Conservation (phyloP, 139 green algal genomes). For the Spirogloea muscicola region DNA sequence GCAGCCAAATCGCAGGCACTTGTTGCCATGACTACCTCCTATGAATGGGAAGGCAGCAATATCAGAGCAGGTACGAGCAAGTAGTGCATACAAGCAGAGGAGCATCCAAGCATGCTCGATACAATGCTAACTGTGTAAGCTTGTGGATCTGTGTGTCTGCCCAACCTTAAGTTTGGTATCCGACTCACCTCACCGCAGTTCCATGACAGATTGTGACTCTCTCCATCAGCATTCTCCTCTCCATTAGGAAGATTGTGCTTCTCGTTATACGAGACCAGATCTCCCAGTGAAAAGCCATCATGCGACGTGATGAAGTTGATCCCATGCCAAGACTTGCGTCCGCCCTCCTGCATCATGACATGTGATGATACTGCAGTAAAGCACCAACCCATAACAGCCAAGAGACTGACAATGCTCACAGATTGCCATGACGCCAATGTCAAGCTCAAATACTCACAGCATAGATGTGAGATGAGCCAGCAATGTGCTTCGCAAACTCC, state of each 20-base stretch:
- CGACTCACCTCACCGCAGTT: slow-evolving; percentile 78
- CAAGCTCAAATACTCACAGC: too few relatives aligned
- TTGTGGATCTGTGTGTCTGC: not conserved
- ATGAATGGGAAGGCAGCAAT: too few relatives aligned
- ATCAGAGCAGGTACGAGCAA: too few relatives aligned
- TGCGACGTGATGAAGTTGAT: slow-evolving; percentile 98
- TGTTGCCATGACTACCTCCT: too few relatives aligned
- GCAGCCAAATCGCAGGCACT: too few relatives aligned
- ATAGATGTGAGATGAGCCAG: slow-evolving; percentile 50
- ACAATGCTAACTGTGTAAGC: too few relatives aligned
- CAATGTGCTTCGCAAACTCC: slow-evolving; percentile 43
- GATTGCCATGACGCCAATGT: too few relatives aligned
- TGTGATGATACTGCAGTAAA: too few relatives aligned
- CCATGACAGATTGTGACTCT: slow-evolving; percentile 94
- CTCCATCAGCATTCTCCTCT: slow-evolving; percentile 74
- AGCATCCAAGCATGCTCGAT: too few relatives aligned
- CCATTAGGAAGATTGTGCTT: slow-evolving; percentile 93
- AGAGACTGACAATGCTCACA: too few relatives aligned
- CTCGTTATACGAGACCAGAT: slow-evolving; percentile 90
- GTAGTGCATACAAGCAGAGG: too few relatives aligned
- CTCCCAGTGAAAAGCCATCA: slow-evolving; percentile 91
- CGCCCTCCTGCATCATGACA: slow-evolving; percentile 49
- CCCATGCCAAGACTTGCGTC: slow-evolving; percentile 65
- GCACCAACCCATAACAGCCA: too few relatives aligned
- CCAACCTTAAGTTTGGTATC: not conserved